Base-by-base conservation (phyloP, 495 filamentous ascomycete genomes). In the Penicillium atrosanguineum region DNA sequence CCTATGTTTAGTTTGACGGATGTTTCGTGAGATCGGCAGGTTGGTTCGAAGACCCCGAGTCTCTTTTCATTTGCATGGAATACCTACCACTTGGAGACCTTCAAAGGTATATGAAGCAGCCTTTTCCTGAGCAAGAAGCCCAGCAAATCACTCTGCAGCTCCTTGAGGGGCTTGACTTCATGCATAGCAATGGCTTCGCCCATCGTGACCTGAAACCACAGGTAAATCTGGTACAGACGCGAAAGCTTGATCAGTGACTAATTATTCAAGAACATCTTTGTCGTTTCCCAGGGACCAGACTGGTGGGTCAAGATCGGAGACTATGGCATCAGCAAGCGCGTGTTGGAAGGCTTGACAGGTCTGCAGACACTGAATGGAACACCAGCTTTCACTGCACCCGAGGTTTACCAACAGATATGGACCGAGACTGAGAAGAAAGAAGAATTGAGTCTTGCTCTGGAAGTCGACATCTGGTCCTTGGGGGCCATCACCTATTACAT, bases 131-230 rank as follows among this genome's bases (percentile, higher is more conserved):
- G 50, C 5, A 25, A 9, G 68, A 79, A 25, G 70, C 58, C 12
- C 46, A 68, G 44, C 46, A 62, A 1, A 74, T 80, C 37, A 52
- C 64, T 2, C 53, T 46, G 1, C 77, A 81, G 50, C 25, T 80
- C 6, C 49, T 79, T 0, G 70, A 75, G 47, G 76, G 69, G 0
- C 53, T 80, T 6, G 36, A 48, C 0, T 63, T 70, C 16, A 77
- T 81, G 72, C 78, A 80, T 50, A 45, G 63, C 16, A 64, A 75
- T 31, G 62, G 60, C 0, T 80, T 72, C 57, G 62, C 63, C 15
- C 78, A 81, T 56, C 52, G 77, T 19, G 77, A 80, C 60, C 43
- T 79, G 1, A 81, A 81, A 54, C 77, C 78, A 15, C 26, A 28
- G 26, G 26, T 28, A 28, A 4, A 7, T 28, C 7, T 7, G 60